Conservation (phyloP, 176 grass and related monocot genomes). For the Lolium rigidum region DNA sequence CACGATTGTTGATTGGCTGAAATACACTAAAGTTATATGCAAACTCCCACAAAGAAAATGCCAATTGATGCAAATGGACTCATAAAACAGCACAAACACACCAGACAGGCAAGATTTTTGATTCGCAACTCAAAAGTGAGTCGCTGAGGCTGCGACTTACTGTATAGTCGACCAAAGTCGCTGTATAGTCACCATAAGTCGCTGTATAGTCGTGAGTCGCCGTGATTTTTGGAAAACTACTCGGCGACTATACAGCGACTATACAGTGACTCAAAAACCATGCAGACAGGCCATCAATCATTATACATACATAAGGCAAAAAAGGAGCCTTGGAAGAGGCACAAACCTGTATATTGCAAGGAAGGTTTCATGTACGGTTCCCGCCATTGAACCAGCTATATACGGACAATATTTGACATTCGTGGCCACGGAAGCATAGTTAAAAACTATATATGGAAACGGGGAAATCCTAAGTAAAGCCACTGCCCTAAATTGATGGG, state of each 20-base stretch:
- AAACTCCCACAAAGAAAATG: background rate
- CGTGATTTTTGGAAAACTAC: too few species aligned
- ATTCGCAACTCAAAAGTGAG: too few species aligned
- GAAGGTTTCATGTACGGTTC: conserved; percentile 90
- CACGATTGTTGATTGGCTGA: background rate
- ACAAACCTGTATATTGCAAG: conserved; percentile 96
- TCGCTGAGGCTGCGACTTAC: too few species aligned
- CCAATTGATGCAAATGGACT: background rate
- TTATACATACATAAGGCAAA: background rate
- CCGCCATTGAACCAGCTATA: conserved; percentile 80
- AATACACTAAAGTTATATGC: background rate
- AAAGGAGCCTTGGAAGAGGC: background rate
- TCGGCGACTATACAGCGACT: too few species aligned
- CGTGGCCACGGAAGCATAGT: conserved; percentile 94
- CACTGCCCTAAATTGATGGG: conserved; percentile 93
- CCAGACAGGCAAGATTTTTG: background rate
- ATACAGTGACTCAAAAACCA: too few species aligned
- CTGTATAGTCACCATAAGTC: too few species aligned
- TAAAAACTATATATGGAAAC: conserved; percentile 98
- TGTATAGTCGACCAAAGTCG: too few species aligned
- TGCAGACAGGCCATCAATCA: background rate
- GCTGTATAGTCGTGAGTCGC: too few species aligned
- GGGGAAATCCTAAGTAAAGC: conserved; percentile 93
- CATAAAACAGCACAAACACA: conserved; percentile 9
- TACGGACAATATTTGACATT: conserved; percentile 93